These are phyloP conservation scores for Fraxinus albicans DNA, from an alignment of 305 asterid species.

Conservation along the genomic window DNA sequence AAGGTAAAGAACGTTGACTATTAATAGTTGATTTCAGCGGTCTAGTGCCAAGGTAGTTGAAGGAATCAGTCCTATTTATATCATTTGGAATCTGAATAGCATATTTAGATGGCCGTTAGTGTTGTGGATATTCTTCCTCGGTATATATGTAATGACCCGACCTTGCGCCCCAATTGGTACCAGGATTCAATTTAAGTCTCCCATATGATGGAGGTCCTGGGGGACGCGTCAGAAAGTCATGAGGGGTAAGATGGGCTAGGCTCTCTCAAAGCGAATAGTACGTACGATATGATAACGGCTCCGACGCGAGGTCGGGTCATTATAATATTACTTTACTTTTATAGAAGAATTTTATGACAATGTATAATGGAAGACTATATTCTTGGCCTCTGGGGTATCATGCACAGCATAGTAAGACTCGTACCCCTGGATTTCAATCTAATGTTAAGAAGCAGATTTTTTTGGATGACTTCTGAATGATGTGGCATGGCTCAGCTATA, in stretches of 20 bases:
- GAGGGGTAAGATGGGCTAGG: too few relatives aligned
- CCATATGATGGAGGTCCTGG: too few relatives aligned
- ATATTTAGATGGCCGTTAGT: not conserved
- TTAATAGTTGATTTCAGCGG: not conserved
- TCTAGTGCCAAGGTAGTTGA: not conserved
- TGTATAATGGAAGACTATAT: not conserved
- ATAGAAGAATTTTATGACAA: not conserved
- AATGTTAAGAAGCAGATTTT: not conserved
- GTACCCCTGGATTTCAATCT: not conserved
- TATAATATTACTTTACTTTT: not conserved
- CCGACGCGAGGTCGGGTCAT: too few relatives aligned
- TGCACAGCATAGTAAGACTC: not conserved
- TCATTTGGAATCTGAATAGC: not conserved
- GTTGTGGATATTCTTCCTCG: not conserved
- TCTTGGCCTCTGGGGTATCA: not conserved
- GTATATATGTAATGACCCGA: not conserved
- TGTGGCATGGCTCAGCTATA: not conserved
- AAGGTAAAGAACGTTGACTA: not conserved
- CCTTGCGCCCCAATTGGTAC: too few relatives aligned
- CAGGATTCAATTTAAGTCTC: too few relatives aligned
- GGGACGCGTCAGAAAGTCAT: too few relatives aligned
- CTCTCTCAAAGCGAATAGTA: too few relatives aligned
- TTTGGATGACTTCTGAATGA: not conserved
- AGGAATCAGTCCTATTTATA: not conserved
- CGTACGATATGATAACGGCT: too few relatives aligned